A percentile compares a stretch with the other conserved stretches of the same genome.
Conservation (phyloP, 2,329 filamentous ascomycete species). For the Chaetomium sp. region DNA sequence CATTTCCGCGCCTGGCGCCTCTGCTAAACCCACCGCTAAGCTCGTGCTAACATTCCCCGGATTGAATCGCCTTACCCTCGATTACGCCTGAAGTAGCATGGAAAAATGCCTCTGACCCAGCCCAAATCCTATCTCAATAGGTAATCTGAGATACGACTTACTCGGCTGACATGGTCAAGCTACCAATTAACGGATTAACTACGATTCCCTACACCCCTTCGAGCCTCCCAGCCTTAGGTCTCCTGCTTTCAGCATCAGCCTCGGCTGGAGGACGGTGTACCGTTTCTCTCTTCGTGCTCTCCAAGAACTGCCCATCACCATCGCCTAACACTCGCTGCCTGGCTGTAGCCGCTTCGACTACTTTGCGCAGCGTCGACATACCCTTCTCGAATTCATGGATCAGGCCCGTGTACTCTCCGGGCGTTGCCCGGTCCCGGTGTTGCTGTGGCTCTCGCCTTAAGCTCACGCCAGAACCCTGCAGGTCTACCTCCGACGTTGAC, state of each 20-base stretch:
- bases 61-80: not conserved
- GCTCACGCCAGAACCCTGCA: slow-evolving; percentile 26
- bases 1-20: too few species aligned
- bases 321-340: slow-evolving; percentile 27
- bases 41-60: not conserved
- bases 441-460: slow-evolving; percentile 27
- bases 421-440: slow-evolving; percentile 14
- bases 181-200: too few species aligned
- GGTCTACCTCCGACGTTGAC: slow-evolving; percentile 20
- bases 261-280: not conserved
- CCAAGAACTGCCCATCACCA: not conserved
- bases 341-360: slow-evolving; percentile 47
- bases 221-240: too few species aligned
- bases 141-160: too few species aligned
- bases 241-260: too few species aligned
- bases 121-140: too few species aligned
- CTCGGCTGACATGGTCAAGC: too few species aligned
- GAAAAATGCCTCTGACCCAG: too few species aligned
- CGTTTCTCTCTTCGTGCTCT: not conserved
- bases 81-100: not conserved
- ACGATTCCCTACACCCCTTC: too few species aligned
- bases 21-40: too few species aligned
- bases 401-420: slow-evolving; percentile 45
- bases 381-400: slow-evolving; percentile 52
- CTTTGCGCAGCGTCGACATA: slow-evolving; percentile 48